Evolutionary conservation across 768 basidiomycete genomes (phyloP), one percentile per base, ranked within the genome.

Genomic region (Multifurca ochricompacta): DNA sequence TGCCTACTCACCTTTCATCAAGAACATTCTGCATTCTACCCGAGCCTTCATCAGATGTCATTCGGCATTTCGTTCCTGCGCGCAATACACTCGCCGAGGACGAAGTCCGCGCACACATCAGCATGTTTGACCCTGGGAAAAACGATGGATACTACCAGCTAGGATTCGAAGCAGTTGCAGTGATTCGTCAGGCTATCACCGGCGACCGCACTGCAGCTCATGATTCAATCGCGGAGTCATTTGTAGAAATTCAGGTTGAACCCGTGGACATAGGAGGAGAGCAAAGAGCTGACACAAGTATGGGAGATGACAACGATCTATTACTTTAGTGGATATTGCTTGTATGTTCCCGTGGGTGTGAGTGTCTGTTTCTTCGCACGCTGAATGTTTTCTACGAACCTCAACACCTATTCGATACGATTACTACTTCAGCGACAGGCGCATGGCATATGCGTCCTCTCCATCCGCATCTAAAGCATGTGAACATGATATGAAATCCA

Each of bases 371-470:
- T 25, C 27, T n/a, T 18, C 14, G 19, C 34, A 8, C 39, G n/a
- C 31, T 13, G 13, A 13, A 11, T 3, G n/a, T 16, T 10, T 7
- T 36, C 10, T 4, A 46, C 44, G 23, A 43, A 47, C 27, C n/a
- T 23, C 41, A 30, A 8, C 18, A 44, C 21, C 3, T 32, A n/a
- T 28, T 3, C 35, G 53, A 19, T 47, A n/a, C 19, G 42, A 31
- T 43, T 40, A 44, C 50, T 68, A 56, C 59, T 77, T 74, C 55
- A 91, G 71, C 6, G 75, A 73, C 39, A 91, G 75, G 21, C 83
- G 77, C 92, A 96, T 96, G 2, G 89, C 84, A 65, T 91, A 93
- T 19, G 93, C 93, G 58, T 94, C 91, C 69, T 96, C 92, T 3
- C 92, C 92, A 64, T 96, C 92, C 3, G 91, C 93, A 70, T 95